Percentiles rank a stretch among this genome's conserved stretches.
phyloP scores from a whole-genome alignment of 1,284 basidiomycete genomes.

The Schizophyllum amplum region DNA sequence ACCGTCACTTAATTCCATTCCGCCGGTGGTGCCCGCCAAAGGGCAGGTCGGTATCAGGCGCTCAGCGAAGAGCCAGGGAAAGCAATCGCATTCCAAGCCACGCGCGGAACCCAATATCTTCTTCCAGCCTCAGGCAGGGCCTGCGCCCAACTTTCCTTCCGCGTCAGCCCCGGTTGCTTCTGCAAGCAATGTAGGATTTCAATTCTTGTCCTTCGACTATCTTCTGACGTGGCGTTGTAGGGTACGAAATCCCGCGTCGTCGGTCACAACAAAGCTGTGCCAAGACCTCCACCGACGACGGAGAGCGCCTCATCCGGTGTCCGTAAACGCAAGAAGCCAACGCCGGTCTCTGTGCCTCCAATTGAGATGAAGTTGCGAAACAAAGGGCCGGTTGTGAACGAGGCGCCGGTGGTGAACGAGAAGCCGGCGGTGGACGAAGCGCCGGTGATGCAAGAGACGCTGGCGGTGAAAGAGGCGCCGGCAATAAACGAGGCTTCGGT shows the following conservation, averaged over 20 bases:
- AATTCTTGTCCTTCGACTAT: background rate
- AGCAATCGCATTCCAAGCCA: background rate
- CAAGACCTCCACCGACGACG: no score
- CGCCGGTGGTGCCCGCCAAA: background rate
- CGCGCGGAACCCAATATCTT: background rate
- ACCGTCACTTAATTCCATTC: no score
- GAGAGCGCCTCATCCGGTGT: slow-evolving; percentile 21
- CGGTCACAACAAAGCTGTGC: background rate
- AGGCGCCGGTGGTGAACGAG: no score
- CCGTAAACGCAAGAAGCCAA: slow-evolving; percentile 8
- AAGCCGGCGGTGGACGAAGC: no score
- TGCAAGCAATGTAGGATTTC: background rate
- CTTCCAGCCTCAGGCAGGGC: background rate
- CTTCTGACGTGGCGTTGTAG: background rate
- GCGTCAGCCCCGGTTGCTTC: no score
- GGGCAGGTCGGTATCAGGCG: background rate
- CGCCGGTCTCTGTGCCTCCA: slow-evolving; percentile 2
- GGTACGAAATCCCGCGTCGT: background rate
- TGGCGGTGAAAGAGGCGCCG: no score
- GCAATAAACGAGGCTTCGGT: no score
- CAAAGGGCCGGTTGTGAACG: background rate
- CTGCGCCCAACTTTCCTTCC: no score
- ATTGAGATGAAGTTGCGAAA: slow-evolving; percentile 8
- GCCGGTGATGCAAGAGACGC: no score
- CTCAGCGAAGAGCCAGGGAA: background rate